These are phyloP conservation scores for Helianthus annuus DNA, from an alignment of 129 eudicot genomes.

Conservation along the genomic window DNA sequence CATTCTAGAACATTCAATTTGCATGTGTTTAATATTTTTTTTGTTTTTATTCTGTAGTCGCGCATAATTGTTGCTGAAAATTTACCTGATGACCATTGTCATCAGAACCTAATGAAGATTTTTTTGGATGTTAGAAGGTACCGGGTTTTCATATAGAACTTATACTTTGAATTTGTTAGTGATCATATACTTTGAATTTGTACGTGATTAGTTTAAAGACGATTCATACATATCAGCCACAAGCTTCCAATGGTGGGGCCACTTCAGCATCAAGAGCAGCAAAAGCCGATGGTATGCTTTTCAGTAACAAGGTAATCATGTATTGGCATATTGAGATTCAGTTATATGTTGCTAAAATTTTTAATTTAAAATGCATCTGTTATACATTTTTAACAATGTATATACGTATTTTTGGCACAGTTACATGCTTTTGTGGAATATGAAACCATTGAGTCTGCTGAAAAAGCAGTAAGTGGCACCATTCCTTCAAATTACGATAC, in stretches of 20 bases:
- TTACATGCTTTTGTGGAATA: slow-evolving; percentile 98
- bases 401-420: slow-evolving; percentile 37
- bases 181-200: slow-evolving; percentile 22
- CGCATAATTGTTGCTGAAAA: no score
- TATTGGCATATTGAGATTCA: background rate
- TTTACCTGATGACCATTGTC: no score
- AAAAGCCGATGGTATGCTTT: slow-evolving; percentile 63
- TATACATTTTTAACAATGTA: background rate
- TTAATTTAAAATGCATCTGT: background rate
- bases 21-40: no score
- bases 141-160: background rate
- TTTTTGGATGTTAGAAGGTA: no score
- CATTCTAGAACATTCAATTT: no score
- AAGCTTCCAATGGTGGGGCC: slow-evolving; percentile 61
- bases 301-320: slow-evolving; percentile 68
- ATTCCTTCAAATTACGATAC: slow-evolving; percentile 1
- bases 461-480: slow-evolving; percentile 71
- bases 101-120: no score
- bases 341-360: background rate
- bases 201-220: slow-evolving; percentile 69
- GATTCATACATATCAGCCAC: slow-evolving; percentile 96
- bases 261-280: slow-evolving; percentile 63
- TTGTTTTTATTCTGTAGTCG: no score
- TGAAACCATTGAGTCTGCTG: slow-evolving; percentile 79
- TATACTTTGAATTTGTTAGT: background rate